These are phyloP conservation scores for Corinectria fuckeliana DNA, from an alignment of 2,329 filamentous ascomycete genomes.

Conservation along the genomic window DNA sequence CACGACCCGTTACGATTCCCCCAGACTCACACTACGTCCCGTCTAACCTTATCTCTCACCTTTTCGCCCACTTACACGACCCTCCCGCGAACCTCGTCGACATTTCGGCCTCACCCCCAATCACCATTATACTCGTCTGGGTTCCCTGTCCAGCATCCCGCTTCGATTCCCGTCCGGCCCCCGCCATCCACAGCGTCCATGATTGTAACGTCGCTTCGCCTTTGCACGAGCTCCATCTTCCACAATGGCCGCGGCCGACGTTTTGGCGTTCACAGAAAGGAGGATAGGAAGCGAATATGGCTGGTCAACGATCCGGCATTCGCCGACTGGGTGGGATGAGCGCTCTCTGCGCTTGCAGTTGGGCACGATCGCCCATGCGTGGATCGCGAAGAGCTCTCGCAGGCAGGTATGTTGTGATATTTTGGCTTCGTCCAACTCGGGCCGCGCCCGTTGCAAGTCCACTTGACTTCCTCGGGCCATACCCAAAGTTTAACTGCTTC, in stretches of 20 bases:
- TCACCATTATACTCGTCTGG: constrained; percentile 15
- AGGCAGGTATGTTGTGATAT: constrained; percentile 28
- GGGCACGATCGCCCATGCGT: constrained; percentile 44
- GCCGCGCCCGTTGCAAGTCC: constrained; percentile 3
- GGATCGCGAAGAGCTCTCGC: constrained; percentile 37
- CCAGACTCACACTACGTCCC: constrained; percentile 13
- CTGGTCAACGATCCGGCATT: constrained; percentile 44
- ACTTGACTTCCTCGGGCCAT: not conserved
- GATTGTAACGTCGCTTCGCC: constrained; percentile 53
- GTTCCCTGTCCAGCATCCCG: constrained; percentile 21
- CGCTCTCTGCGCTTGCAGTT: constrained; percentile 35
- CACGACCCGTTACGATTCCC: constrained; percentile 20
- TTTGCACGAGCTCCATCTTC: constrained; percentile 53
- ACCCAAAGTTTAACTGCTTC: constrained; percentile 24
- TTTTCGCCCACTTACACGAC: constrained; percentile 28
- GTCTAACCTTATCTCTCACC: constrained; percentile 1
- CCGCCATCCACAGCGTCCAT: constrained; percentile 54
- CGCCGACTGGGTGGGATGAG: constrained; percentile 39
- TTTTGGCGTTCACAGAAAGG: constrained; percentile 52
- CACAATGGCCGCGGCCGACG: constrained; percentile 62
- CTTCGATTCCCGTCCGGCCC: constrained; percentile 17
- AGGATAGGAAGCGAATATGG: constrained; percentile 51
- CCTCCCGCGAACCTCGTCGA: constrained; percentile 4
- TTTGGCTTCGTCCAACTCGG: constrained; percentile 4
- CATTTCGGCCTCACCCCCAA: constrained; percentile 17